phyloP scores from a whole-genome alignment of 345 rosid species.

The Populus euphratica region DNA sequence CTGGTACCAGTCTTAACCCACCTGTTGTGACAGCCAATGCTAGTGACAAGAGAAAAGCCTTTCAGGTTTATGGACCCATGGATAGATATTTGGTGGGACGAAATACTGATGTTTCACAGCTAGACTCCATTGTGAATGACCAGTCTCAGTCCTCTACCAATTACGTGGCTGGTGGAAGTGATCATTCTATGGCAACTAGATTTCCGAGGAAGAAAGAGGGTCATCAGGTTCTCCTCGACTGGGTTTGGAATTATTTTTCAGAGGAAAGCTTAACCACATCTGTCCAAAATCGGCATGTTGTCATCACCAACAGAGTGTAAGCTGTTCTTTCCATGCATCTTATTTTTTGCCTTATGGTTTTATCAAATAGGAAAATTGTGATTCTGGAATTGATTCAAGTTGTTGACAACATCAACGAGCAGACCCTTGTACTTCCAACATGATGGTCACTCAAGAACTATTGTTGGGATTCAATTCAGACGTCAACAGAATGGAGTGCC shows the following conservation, averaged over 20 bases:
- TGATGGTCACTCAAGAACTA: slow-evolving; percentile 78
- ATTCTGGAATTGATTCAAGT: slow-evolving; percentile 7
- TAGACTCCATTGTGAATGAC: slow-evolving; percentile 1
- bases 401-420: slow-evolving; percentile 17
- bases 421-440: slow-evolving; percentile 89
- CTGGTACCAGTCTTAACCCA: slow-evolving; percentile 44
- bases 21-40: slow-evolving; percentile 1
- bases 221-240: slow-evolving; percentile 51
- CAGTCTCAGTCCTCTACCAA: slow-evolving; percentile 1
- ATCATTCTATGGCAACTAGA: slow-evolving; percentile 5
- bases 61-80: slow-evolving; percentile 58
- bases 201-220: slow-evolving; percentile 29
- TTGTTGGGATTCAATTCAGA: slow-evolving; percentile 64
- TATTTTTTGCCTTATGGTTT: slow-evolving; percentile 2
- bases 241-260: slow-evolving; percentile 84
- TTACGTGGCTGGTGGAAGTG: slow-evolving; percentile 4
- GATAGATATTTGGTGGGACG: slow-evolving; percentile 46
- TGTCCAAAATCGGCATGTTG: slow-evolving; percentile 27
- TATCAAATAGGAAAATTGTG: neutral
- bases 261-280: slow-evolving; percentile 32
- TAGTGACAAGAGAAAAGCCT: slow-evolving; percentile 31
- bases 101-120: slow-evolving; percentile 14
- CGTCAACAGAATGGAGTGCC: slow-evolving; percentile 41
- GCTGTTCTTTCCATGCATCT: slow-evolving; percentile 4
- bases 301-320: slow-evolving; percentile 48